phyloP scores from a whole-genome alignment of 2,329 filamentous ascomycete genomes.

The Fusarium sp. region DNA sequence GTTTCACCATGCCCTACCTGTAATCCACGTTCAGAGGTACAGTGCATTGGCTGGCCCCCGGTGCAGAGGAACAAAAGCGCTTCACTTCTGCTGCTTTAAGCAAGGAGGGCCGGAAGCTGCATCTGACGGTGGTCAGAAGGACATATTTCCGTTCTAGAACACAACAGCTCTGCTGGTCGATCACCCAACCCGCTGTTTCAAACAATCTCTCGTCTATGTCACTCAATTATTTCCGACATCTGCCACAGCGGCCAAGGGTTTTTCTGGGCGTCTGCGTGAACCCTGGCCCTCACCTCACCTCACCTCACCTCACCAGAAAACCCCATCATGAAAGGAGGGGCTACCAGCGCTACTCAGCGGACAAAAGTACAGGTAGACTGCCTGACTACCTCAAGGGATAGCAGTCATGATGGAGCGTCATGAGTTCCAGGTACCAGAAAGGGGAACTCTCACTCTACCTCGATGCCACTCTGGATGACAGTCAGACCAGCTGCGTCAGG shows the following conservation, averaged over 20 bases:
- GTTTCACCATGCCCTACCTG: background rate
- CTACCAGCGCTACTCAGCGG: conserved; percentile 17
- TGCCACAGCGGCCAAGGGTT: conserved; percentile 12
- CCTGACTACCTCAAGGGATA: background rate
- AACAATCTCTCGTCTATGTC: background rate
- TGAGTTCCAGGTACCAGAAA: conserved; percentile 30
- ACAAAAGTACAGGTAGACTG: background rate
- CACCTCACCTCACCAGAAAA: conserved; percentile 18
- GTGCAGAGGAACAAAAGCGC: conserved; percentile 6
- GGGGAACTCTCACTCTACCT: conserved; percentile 16
- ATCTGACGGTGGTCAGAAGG: conserved; percentile 30
- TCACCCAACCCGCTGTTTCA: conserved; percentile 24
- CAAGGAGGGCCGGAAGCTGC: conserved; percentile 9
- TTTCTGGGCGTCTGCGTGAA: conserved; percentile 15
- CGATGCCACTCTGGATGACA: background rate
- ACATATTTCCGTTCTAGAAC: conserved; percentile 7
- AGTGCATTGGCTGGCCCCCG: background rate
- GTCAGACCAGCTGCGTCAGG: conserved; percentile 8
- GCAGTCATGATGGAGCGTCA: conserved; percentile 26
- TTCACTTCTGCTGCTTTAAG: background rate
- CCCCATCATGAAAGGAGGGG: conserved; percentile 29
- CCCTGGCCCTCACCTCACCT: conserved; percentile 22
- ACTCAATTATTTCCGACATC: conserved; percentile 18
- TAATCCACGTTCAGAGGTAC: background rate
- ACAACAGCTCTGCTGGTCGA: background rate